Conservation (phyloP, 2,329 filamentous ascomycete species). For the Penicillium sp. region DNA sequence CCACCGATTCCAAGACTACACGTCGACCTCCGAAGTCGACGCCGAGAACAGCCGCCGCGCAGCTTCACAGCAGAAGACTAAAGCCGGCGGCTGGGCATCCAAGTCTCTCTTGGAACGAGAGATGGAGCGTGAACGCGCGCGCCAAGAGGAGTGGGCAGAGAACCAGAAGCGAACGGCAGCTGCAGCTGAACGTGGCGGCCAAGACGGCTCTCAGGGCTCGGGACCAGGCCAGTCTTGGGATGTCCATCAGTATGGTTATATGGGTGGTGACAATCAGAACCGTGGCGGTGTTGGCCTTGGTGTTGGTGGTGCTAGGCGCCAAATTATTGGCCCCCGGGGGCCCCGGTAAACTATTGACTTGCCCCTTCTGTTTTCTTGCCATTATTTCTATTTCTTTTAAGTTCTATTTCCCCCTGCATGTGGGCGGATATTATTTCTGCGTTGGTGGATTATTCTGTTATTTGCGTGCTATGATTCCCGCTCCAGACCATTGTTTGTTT, state of each 20-base stretch:
- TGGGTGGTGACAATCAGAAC: slow-evolving; percentile 63
- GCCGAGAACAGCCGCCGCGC: slow-evolving; percentile 56
- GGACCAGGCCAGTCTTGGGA: slow-evolving; percentile 58
- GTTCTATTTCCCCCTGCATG: background rate
- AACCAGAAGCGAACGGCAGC: slow-evolving; percentile 53
- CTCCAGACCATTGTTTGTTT: background rate
- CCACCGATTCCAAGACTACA: slow-evolving; percentile 48
- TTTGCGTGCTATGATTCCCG: slow-evolving; percentile 14
- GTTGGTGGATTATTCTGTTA: slow-evolving; percentile 12
- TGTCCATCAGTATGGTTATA: slow-evolving; percentile 64
- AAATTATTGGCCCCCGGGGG: slow-evolving; percentile 63
- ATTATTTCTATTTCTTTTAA: background rate
- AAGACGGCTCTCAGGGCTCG: slow-evolving; percentile 46
- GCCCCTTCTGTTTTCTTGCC: background rate
- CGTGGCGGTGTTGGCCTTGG: slow-evolving; percentile 51
- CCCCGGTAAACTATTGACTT: slow-evolving; percentile 33
- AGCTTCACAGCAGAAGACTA: slow-evolving; percentile 58
- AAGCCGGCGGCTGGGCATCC: slow-evolving; percentile 60
- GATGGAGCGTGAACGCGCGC: slow-evolving; percentile 66
- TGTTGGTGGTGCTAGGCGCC: slow-evolving; percentile 57
- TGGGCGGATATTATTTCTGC: slow-evolving; percentile 9
- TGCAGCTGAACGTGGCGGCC: slow-evolving; percentile 44
- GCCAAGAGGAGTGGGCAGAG: slow-evolving; percentile 66
- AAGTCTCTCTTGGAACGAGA: slow-evolving; percentile 65
- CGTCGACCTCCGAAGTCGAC: slow-evolving; percentile 56